Evolutionary conservation across 331 rosid genomes (phyloP), one percentile per base, ranked within the genome.

Genomic region (Malus hybrid): DNA sequence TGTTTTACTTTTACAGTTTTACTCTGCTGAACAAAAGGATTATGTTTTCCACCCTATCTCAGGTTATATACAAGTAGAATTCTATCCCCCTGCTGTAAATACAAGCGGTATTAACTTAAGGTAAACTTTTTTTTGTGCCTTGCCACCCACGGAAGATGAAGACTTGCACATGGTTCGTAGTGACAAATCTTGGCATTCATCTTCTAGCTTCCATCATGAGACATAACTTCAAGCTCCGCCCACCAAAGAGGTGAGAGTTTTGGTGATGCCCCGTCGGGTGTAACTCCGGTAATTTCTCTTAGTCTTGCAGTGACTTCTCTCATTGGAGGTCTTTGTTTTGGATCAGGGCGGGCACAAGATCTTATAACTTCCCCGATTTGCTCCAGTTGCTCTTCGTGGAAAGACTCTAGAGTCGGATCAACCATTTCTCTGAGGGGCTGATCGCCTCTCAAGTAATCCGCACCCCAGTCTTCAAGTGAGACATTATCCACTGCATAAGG

Each of bases 181-280:
- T 3, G 12, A 39, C 46, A 39, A 39, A 39, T 39, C 46, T 39
- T 2, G 46, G 46, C 46, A 2, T 39, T 39, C 46, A 52, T 2
- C 16, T 77, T 82, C 87, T 79, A 95, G 84, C 79, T 82, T 67
- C 85, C 90, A 59, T 92, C 85, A 13, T 78, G 63, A 9, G 98
- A 90, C 62, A 82, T 11, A 77, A 92, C 87, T 87, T 95, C 99
- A 77, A 95, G 90, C 87, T 95, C 99, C 24, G 99, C 99, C 99
- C 99, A 95, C 99, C 99, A 92, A 74, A 95, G 99, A 48, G 97
- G 96, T 29, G 97, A 95, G 79, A 89, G 89, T 70, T 80, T 95
- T 0, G 99, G 97, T 52, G 83, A 74, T 52, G 97, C 97, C 66
- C 77, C 92, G 10, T 95, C 97, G 0, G 91, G 93, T 48, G 96